Base-by-base conservation (phyloP, 345 rosid species). In the Carallia pectinifolia region DNA sequence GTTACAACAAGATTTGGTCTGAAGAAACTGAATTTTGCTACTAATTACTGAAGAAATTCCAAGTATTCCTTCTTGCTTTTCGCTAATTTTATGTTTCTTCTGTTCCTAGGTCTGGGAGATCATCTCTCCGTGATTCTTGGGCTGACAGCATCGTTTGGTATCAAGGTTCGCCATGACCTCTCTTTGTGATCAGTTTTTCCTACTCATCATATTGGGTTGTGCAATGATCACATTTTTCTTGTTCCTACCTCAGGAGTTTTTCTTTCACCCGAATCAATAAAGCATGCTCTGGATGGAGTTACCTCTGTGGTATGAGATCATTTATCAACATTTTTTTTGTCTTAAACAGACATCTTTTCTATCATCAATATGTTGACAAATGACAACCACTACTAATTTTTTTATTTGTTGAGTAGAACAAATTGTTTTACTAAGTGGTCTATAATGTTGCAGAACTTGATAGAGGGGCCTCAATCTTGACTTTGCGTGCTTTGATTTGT, bases 81-180 rank as follows among this genome's bases (percentile, higher is more conserved):
- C 15, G 53, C 27, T 58, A 36, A 15, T 27, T 60, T 44, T 3
- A 55, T 55, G 60, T 55, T 63, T 3, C 58, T 58, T 40, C 48
- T 48, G 48, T 66, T 52, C 23, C 63, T 69, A 87, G 89, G 84
- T 87, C 89, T 60, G 92, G 89, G 61, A 81, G 81, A 71, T 71
- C 88, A 71, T 81, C 84, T 74, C 66, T 85, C 12, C 76, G 58
- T 61, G 89, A 82, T 73, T 74, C 84, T 37, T 87, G 91, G 91
- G 85, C 75, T 8, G 69, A 80, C 15, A 78, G 73, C 52, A 81
- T 87, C 23, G 69, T 71, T 69, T 87, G 91, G 91, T 84, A 81
- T 76, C 79, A 81, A 82, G 89, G 88, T 84, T 36, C 29, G 7
- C 16, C 47, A 50, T 38, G 50, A 44, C 27, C 38, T 52, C 4